phyloP scores from a whole-genome alignment of 208 protist species.

The Acanthamoeba healyi region DNA sequence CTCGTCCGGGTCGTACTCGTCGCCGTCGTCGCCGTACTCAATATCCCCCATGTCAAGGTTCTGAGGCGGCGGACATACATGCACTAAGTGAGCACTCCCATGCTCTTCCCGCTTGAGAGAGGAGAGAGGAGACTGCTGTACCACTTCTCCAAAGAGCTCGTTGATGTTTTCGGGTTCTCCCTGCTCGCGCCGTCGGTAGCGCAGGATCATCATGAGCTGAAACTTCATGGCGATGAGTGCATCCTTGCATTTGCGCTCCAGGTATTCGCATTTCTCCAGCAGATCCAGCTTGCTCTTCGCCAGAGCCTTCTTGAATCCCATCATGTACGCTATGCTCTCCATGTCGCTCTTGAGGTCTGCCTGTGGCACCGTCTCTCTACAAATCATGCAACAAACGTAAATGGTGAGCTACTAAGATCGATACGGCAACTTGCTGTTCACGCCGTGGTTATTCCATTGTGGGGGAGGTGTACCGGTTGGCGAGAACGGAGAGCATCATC shows the following conservation, averaged over 20 bases:
- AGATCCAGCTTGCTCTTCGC: background rate
- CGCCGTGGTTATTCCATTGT: too few relatives aligned
- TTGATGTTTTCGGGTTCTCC: background rate
- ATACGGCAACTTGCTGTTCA: too few relatives aligned
- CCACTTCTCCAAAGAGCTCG: background rate
- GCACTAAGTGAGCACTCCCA: too few relatives aligned
- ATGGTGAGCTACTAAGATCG: too few relatives aligned
- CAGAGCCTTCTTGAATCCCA: constrained; percentile 10
- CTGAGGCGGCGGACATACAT: too few relatives aligned
- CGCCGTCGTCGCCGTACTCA: too few relatives aligned
- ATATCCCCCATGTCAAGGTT: too few relatives aligned
- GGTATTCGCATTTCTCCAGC: constrained; percentile 7
- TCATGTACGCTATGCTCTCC: constrained; percentile 47
- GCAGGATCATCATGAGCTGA: constrained; percentile 4
- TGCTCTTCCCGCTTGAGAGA: too few relatives aligned
- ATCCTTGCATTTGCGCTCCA: constrained; percentile 21
- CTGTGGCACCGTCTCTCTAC: background rate
- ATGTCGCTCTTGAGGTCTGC: constrained; percentile 17
- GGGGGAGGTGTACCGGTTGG: background rate
- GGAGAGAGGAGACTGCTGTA: too few relatives aligned
- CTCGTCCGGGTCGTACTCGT: too few relatives aligned
- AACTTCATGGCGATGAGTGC: constrained; percentile 21
- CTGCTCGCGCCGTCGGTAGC: background rate
- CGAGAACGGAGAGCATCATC: constrained; percentile 14
- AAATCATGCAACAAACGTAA: background rate